Evolutionary conservation across 2,329 filamentous ascomycete genomes (phyloP), one percentile per base, ranked within the genome.

Genomic region (Mycosphaerella arachidis): DNA sequence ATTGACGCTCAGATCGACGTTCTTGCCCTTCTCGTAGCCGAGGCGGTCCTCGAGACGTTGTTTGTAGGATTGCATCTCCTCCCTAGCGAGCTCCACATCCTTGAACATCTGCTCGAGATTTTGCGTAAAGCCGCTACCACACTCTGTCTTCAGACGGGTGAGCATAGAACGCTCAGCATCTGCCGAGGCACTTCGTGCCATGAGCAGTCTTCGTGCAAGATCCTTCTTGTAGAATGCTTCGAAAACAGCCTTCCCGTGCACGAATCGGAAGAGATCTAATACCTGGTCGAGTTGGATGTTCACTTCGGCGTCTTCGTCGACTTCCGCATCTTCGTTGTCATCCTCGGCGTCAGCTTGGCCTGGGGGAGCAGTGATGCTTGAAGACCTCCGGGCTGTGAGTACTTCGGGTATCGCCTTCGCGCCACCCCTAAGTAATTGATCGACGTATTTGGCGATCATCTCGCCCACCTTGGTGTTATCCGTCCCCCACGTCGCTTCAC

Each of bases 41-140:
- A 72, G 52, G 16, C 83, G 81, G 76, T 84, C 82, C 63, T 84
- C 81, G 51, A 83, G 77, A 75, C 92, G 74, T 75, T 82, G 78
- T 74, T 89, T 94, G 78, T 96, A 99, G 0, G 89, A 85, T n/a
- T 83, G 77, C 88, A 97, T 96, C 72, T 97, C 93, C 68, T 97
- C 94, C 62, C 89, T 89, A 12, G 90, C 90, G 20, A 97, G 82
- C 72, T 97, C 92, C 74, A 97, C 91, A 71, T 99, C 94, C 74
- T 96, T 96, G 80, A 99, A 99, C 94, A 99, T 99, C 63, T 93
- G 91, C 76, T 99, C 95, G 0, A 99, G 81, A 70, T 99, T 99
- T 72, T 96, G 92, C 0, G 94, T 99, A 73, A 99, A 97, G 67
- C 86, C 90, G 13, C 90, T 89, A 43, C 94, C 94, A 72, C 94